These are phyloP conservation scores for Candida glaebosa DNA, from an alignment of 805 yeast genomes.

Conservation along the genomic window DNA sequence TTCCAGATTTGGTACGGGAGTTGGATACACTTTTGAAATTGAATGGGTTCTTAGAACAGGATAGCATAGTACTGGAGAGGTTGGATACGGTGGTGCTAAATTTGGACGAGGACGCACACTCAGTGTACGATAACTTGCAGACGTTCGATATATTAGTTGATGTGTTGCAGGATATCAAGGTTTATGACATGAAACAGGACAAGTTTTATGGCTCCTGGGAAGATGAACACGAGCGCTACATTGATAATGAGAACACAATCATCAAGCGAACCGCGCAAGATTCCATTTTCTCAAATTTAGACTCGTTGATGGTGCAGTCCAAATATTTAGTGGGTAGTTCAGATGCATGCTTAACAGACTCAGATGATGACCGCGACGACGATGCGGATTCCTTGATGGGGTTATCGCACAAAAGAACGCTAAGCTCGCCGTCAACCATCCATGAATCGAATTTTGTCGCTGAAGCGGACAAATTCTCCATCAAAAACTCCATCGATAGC, in stretches of 20 bases:
- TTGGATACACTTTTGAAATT: constrained; percentile 2
- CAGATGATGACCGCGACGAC: constrained; percentile 1
- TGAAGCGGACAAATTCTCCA: neutral
- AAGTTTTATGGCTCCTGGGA: constrained; percentile 15
- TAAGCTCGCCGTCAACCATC: constrained; percentile 5
- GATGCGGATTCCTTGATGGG: constrained; percentile 1
- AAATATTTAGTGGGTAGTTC: neutral
- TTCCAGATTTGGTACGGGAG: constrained; percentile 3
- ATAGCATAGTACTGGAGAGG: neutral
- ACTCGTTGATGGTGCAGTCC: constrained; percentile 1
- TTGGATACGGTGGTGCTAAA: neutral
- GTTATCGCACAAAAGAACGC: neutral
- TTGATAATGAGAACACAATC: neutral
- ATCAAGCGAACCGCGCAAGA: neutral
- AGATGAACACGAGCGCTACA: constrained; percentile 4
- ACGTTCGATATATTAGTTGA: constrained; percentile 13
- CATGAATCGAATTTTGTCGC: neutral
- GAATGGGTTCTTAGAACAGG: neutral
- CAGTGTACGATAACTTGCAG: constrained; percentile 6
- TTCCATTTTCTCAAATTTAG: neutral
- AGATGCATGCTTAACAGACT: neutral
- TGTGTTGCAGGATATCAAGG: constrained; percentile 15
- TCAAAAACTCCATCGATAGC: neutral
- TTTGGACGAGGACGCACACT: neutral
- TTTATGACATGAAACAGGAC: constrained; percentile 13